Evolutionary conservation across 306 rosid species (phyloP).

Genomic region (Mucuna pruriens): DNA sequence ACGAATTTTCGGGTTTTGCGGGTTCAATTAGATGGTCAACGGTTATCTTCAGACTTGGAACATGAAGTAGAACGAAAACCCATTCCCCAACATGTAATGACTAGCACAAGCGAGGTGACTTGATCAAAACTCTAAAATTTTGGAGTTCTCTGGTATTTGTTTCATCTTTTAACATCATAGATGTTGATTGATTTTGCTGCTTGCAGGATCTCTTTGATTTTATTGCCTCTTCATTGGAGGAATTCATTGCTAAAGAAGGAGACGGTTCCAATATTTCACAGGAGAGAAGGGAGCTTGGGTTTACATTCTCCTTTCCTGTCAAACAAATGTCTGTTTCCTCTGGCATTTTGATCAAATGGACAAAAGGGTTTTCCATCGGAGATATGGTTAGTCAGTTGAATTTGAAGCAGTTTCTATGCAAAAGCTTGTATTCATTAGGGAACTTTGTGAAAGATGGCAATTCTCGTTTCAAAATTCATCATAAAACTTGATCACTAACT

Average conservation of each 20-base stretch:
- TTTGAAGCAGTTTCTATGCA: conserved; percentile 26
- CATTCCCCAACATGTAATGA: conserved; percentile 74
- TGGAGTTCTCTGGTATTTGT: conserved; percentile 3
- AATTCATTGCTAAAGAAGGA: conserved; percentile 68
- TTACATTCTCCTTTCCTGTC: conserved; percentile 93
- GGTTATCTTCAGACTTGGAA: conserved; percentile 51
- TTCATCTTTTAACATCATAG: neutral
- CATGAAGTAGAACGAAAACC: conserved; percentile 71
- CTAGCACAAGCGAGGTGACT: conserved; percentile 78
- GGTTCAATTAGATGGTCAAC: conserved; percentile 71
- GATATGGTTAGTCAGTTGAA: conserved; percentile 73
- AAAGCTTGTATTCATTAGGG: conserved; percentile 31
- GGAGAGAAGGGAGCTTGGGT: conserved; percentile 78
- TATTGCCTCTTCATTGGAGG: conserved; percentile 73
- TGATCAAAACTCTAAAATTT: neutral
- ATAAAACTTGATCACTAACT: neutral
- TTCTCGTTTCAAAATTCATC: neutral
- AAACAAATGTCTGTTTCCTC: conserved; percentile 77
- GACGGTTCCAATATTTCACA: conserved; percentile 52
- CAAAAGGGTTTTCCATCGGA: conserved; percentile 76
- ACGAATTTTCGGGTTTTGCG: conserved; percentile 90
- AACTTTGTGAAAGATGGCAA: conserved; percentile 17
- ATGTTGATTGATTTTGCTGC: conserved; percentile 35
- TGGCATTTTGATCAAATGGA: conserved; percentile 89
- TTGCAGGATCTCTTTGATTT: conserved; percentile 88